Evolutionary conservation across 1,139 yeast species (phyloP).

Genomic region (Sugiyamaella paludigena): DNA sequence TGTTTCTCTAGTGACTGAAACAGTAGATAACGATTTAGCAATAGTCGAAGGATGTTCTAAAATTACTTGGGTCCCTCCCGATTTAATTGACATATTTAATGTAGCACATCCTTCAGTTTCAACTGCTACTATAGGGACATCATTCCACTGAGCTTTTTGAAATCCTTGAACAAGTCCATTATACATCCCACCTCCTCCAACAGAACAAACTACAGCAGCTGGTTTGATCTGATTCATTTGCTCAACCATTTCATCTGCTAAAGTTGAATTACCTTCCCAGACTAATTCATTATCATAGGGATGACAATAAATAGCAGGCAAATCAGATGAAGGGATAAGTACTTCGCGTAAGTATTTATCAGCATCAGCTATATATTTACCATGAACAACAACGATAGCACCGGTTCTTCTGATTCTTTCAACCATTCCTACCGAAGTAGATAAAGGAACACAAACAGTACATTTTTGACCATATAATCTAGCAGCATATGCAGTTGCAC

Average conservation of each 20-base stretch:
- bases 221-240: slow-evolving; percentile 44
- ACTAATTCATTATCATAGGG: slow-evolving; percentile 65
- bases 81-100: slow-evolving; percentile 48
- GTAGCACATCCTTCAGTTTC: slow-evolving; percentile 68
- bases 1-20: slow-evolving; percentile 51
- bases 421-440: slow-evolving; percentile 46
- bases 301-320: slow-evolving; percentile 54
- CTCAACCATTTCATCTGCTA: slow-evolving; percentile 55
- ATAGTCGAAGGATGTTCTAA: slow-evolving; percentile 51
- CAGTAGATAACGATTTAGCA: slow-evolving; percentile 64
- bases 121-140: slow-evolving; percentile 55
- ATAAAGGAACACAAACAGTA: slow-evolving; percentile 62
- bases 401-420: slow-evolving; percentile 48
- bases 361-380: slow-evolving; percentile 62
- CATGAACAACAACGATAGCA: slow-evolving; percentile 55
- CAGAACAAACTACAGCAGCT: slow-evolving; percentile 63
- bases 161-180: slow-evolving; percentile 64
- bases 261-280: slow-evolving; percentile 67
- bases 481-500: slow-evolving; percentile 70
- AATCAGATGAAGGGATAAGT: slow-evolving; percentile 32
- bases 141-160: slow-evolving; percentile 41
- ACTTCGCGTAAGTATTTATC: slow-evolving; percentile 50
- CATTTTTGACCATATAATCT: slow-evolving; percentile 43
- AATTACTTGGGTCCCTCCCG: slow-evolving; percentile 39
- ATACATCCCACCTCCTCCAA: slow-evolving; percentile 76